phyloP scores from a whole-genome alignment of 352 stramenopile genomes.

The Phytophthora europaea region DNA sequence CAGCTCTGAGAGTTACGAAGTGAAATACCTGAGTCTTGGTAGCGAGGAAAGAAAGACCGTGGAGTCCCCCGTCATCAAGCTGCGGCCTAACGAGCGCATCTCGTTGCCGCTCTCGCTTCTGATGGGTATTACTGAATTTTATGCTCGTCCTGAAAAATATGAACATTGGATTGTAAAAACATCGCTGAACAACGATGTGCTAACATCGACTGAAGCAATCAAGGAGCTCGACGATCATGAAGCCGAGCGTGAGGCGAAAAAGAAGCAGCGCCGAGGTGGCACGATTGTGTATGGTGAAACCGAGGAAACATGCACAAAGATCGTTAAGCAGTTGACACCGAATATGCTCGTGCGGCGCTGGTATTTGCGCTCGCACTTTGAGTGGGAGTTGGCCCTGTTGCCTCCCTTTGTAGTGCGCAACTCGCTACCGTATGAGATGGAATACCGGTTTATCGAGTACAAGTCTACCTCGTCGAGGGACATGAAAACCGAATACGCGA shows the following conservation, averaged over 20 bases:
- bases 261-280: conserved; percentile 64
- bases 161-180: conserved; percentile 85
- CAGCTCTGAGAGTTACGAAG: conserved; percentile 75
- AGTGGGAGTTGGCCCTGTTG: conserved; percentile 84
- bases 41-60: conserved; percentile 54
- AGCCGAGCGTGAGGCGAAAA: conserved; percentile 53
- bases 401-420: conserved; percentile 90
- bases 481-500: conserved; percentile 63
- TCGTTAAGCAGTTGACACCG: conserved; percentile 77
- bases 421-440: conserved; percentile 84
- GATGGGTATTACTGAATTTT: conserved; percentile 89
- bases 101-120: conserved; percentile 71
- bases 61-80: conserved; percentile 67
- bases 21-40: conserved; percentile 79
- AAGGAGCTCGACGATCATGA: conserved; percentile 70
- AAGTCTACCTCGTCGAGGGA: conserved; percentile 62
- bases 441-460: conserved; percentile 91
- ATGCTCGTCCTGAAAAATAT: conserved; percentile 70
- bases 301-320: conserved; percentile 76
- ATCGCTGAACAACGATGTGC: conserved; percentile 79
- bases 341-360: conserved; percentile 83
- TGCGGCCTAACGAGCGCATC: conserved; percentile 74
- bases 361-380: conserved; percentile 79
- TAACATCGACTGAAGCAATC: conserved; percentile 67
- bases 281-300: conserved; percentile 84